Evolutionary conservation across 305 asterid genomes (phyloP).

Genomic region (Fraxinus ornus): DNA sequence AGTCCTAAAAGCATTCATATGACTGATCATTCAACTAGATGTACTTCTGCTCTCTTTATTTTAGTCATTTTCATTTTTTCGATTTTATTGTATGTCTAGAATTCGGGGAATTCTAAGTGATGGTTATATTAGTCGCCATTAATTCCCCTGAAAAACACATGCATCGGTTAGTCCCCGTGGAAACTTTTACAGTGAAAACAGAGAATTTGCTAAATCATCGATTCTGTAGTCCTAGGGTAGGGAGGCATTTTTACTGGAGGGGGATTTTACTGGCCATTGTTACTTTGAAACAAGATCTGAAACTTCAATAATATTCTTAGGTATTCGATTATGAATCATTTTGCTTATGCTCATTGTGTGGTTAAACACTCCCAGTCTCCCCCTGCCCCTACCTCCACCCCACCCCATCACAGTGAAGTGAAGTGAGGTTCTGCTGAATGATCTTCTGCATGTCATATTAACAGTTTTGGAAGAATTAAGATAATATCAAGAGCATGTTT

Average conservation of each 20-base stretch:
- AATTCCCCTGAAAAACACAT: constrained; percentile 29
- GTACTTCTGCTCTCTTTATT: constrained; percentile 6
- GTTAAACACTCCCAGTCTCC: not conserved
- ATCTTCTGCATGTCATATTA: not conserved
- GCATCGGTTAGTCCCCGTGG: constrained; percentile 20
- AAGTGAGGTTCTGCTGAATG: not conserved
- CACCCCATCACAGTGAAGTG: not conserved
- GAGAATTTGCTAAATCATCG: constrained; percentile 21
- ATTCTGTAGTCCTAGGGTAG: constrained; percentile 21
- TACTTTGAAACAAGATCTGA: not conserved
- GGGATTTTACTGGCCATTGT: constrained; percentile 20
- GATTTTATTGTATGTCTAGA: constrained; percentile 21
- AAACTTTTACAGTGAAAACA: constrained; percentile 34
- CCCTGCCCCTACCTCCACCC: not conserved
- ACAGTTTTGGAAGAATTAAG: too few species aligned
- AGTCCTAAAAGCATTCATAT: constrained; percentile 43
- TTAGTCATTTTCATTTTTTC: not conserved
- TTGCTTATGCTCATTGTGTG: not conserved
- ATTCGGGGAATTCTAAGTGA: constrained; percentile 21
- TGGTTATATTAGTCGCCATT: constrained; percentile 23
- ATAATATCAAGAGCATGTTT: too few species aligned
- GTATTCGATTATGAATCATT: not conserved
- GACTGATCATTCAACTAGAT: constrained; percentile 39
- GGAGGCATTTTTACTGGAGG: constrained; percentile 21
- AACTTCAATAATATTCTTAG: not conserved